phyloP scores from a whole-genome alignment of 2,329 filamentous ascomycete species.

The Stagonosporopsis vannaccii region DNA sequence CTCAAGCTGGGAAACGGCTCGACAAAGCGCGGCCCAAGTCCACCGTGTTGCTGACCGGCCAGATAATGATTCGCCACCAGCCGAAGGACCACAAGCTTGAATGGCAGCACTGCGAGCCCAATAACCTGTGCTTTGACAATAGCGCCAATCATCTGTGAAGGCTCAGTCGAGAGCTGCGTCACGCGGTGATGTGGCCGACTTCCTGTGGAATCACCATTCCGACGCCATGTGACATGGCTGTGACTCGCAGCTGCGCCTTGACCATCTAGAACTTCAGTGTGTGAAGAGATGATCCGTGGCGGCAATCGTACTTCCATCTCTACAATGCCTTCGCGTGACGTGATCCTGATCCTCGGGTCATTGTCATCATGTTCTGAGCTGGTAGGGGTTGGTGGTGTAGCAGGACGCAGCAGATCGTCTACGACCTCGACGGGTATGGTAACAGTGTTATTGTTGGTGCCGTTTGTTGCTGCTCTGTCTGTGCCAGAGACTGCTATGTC shows the following conservation, averaged over 20 bases:
- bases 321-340: conserved; percentile 47
- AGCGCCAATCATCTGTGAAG: conserved; percentile 42
- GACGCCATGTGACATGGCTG: conserved; percentile 14
- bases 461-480: conserved; percentile 4
- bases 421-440: conserved; percentile 19
- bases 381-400: conserved; percentile 37
- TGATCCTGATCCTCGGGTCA: conserved; percentile 50
- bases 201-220: conserved; percentile 3
- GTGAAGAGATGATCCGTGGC: conserved; percentile 39
- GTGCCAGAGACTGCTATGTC: conserved; percentile 28
- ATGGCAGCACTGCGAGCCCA: conserved; percentile 39
- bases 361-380: conserved; percentile 38
- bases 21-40: conserved; percentile 15
- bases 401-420: conserved; percentile 26
- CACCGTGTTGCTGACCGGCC: conserved; percentile 13
- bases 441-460: conserved; percentile 10
- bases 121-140: conserved; percentile 44
- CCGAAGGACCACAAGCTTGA: conserved; percentile 40
- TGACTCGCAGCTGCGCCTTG: conserved; percentile 15
- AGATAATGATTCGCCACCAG: conserved; percentile 44
- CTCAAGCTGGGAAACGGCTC: conserved; percentile 14
- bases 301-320: conserved; percentile 50
- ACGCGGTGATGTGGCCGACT: conserved; percentile 39
- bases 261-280: conserved; percentile 33
- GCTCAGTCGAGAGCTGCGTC: conserved; percentile 44